Evolutionary conservation across 768 basidiomycete genomes (phyloP), one percentile per base, ranked within the genome.

Genomic region (Pleurotus pulmonarius): DNA sequence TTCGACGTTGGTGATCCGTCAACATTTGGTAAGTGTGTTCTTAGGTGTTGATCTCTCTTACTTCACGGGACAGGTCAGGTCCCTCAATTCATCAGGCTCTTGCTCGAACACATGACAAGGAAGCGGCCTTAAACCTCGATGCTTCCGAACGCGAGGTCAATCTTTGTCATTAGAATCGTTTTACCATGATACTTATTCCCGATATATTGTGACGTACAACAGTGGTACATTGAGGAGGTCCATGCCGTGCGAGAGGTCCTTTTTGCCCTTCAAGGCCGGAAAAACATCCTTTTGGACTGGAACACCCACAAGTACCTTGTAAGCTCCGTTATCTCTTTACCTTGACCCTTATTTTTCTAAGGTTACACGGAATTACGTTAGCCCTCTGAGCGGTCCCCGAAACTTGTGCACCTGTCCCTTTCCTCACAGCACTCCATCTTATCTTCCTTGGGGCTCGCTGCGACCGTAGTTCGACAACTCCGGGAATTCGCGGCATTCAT

Each of bases 161-260:
- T 7, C 49, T 22, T 29, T 37, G 18, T 49, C 22, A 18, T 18
- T 29, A 24, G 11, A 46, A 16, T 37, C 39, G 15, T 5, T 12
- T n/a, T 38, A 20, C 1, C 8, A 20, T 13, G 22, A 15, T 22
- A 39, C 49, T 54, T 4, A 56, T 29, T 8, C 22, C 15, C 8
- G 29, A 20, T 26, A 25, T 22, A 46, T 22, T 40, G 39, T 3
- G 13, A 15, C 25, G 40, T 58, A 3, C 12, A 20, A 11, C 62
- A 91, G 88, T 81, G 67, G 67, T 87, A 87, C 59, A 88, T 92
- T 22, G 68, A 83, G 51, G 92, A 93, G 69, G 78, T 83, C 49
- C 86, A 92, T 60, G 84, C 86, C 39, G 86, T 91, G 4, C 80
- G 91, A 3, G 92, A 94, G 62, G 74, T 91, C 2, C 73, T 92